Evolutionary conservation across 73 alveolate genomes (phyloP), one percentile per base, ranked within the genome.

Genomic region (Paramecium primaurelia): DNA sequence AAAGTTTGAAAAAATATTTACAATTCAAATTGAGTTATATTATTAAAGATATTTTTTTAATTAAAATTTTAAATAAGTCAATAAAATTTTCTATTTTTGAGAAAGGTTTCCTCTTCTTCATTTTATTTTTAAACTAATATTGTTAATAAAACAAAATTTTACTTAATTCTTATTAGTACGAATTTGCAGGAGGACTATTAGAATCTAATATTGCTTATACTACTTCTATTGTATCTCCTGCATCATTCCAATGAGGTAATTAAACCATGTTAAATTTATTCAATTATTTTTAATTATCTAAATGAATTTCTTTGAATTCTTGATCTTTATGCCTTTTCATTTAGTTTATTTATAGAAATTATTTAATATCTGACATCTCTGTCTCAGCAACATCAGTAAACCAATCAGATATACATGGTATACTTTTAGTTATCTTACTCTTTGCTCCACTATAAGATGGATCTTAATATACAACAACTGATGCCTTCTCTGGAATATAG

Each of bases 351-450:
- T 80, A 80, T 3, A 80, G 45, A 80, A 80, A 47, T 22, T 34
- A 25, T 80, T 80, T 80, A 49, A 80, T 80, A 28, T 80, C 91
- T 11, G 47, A 45, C 58, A 42, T 26, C 26, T 80, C 71, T 45
- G 73, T 47, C 45, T 80, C 91, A 42, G 91, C 64, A 20, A 80
- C 73, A 40, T 80, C 91, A 80, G 49, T 42, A 26, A 80, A 80
- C 91, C 91, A 80, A 80, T 80, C 91, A 20, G 47, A 80, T 40
- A 80, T 80, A 25, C 91, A 80, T 6, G 47, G 64, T 18, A 80
- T 80, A 80, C 91, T 80, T 26, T 80, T 80, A 12, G 91, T 45
- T 0, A 80, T 45, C 28, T 80, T 80, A 14, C 77, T 80, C 30
- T 80, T 80, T 80, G 91, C 71, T 25, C 91, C 91, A 32, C 77